Evolutionary conservation across 148 eudicot species (phyloP).

Genomic region (Chenopodium quinoa): DNA sequence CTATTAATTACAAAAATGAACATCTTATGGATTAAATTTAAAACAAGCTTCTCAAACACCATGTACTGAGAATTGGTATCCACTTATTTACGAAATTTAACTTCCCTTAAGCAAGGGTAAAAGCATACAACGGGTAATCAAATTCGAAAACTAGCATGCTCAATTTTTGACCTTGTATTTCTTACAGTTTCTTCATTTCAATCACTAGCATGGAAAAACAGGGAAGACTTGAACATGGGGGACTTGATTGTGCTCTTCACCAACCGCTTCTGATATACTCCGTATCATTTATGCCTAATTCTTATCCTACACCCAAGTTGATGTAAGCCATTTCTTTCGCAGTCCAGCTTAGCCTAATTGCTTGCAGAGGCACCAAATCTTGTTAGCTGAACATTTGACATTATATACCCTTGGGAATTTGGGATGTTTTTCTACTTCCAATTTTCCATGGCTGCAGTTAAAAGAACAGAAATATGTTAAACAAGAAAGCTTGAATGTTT

Average conservation of each 20-base stretch:
- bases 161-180: neutral
- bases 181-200: neutral
- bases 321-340: neutral
- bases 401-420: neutral
- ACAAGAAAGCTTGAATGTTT: neutral
- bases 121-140: neutral
- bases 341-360: neutral
- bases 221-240: neutral
- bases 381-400: conserved; percentile 2
- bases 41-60: neutral
- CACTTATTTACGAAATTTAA: neutral
- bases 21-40: too few relatives aligned
- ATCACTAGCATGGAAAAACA: neutral
- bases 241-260: neutral
- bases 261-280: neutral
- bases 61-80: neutral
- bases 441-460: conserved; percentile 1
- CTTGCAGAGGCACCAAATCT: neutral
- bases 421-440: neutral
- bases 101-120: neutral
- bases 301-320: neutral
- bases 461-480: neutral
- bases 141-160: neutral
- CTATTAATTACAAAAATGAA: too few relatives aligned
- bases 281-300: neutral